Evolutionary conservation across 1,284 basidiomycete genomes (phyloP), one percentile per base, ranked within the genome.

Genomic region (Cryptococcus hybrid): DNA sequence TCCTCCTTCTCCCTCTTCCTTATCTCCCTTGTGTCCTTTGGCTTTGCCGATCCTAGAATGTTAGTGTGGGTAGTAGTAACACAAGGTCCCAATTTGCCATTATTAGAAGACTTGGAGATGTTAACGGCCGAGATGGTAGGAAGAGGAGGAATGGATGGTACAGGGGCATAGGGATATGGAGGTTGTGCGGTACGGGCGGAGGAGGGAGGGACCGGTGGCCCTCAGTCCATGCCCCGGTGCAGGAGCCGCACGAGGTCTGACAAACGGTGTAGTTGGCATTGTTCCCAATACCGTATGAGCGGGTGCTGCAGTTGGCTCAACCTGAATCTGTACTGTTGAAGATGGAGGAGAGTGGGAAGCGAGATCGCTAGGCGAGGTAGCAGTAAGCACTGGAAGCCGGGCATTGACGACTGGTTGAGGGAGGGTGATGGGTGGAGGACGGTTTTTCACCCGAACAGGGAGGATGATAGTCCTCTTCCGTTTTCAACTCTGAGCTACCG

Each of bases 171-270:
- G 47, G 43, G 34, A 38, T 35, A 15, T 37, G 38, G 12, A 44
- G 34, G 3, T 30, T 30, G 30, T 3, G 30, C 30, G 30, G 30
- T 30, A 30, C 30, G 30, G 30, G 30, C 30, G 30, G 30, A 4
- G 30, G 30, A 30, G 30, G 30, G 30, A 30, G 30, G 30, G 3
- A 30, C 30, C 30, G 30, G 30, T 30, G 30, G 30, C 30, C 3
- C 30, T 30, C 30, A 4, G 30, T 30, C 30, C 3, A 30, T 30
- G 30, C 3, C 30, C 3, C 0, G 58, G 54, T 54, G 39, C 58
- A 11, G 67, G 67, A 4, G 69, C 66, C 1, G 44, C 34, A 8
- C 69, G 51, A 55, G 69, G 69, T 37, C 57, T 55, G 9, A 60
- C 59, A 52, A 70, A 70, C 3, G 67, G 68, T 5, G 68, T 70